phyloP scores from a whole-genome alignment of 257 asterid species.

The Linderniella brevidens region DNA sequence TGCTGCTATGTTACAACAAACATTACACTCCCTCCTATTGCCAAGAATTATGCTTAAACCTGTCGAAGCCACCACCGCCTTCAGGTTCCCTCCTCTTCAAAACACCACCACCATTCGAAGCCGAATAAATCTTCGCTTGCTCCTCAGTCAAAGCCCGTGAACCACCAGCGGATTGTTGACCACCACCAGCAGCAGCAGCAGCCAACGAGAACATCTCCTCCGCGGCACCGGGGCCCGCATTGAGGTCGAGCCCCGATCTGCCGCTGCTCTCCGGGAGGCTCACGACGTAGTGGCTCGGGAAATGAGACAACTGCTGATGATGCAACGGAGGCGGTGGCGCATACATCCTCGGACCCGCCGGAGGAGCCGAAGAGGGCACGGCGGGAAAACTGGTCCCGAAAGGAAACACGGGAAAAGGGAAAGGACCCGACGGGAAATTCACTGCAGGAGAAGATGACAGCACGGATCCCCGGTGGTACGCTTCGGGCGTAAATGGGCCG shows the following conservation, averaged over 20 bases:
- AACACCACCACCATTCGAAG: slow-evolving; percentile 33
- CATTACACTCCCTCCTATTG: too few relatives aligned
- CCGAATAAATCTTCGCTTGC: slow-evolving; percentile 36
- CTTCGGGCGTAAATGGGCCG: slow-evolving; percentile 43
- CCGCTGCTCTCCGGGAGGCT: slow-evolving; percentile 30
- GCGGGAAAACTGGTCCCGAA: slow-evolving; percentile 42
- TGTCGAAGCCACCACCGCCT: slow-evolving; percentile 55
- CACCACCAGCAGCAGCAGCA: too few relatives aligned
- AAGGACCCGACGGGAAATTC: slow-evolving; percentile 40
- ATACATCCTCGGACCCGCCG: slow-evolving; percentile 51
- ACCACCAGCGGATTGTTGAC: slow-evolving; percentile 43
- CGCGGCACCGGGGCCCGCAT: slow-evolving; percentile 58
- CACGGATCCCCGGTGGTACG: slow-evolving; percentile 66
- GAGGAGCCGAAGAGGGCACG: slow-evolving; percentile 38
- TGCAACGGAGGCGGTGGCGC: slow-evolving; percentile 31
- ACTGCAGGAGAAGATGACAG: slow-evolving; percentile 74
- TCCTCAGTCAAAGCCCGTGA: slow-evolving; percentile 54
- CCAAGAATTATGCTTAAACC: slow-evolving; percentile 51
- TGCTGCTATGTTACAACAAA: too few relatives aligned
- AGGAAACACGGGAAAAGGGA: slow-evolving; percentile 39
- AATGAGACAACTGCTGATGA: slow-evolving; percentile 48
- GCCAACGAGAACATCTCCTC: slow-evolving; percentile 48
- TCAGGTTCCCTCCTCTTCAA: slow-evolving; percentile 75
- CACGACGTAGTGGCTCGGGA: slow-evolving; percentile 55
- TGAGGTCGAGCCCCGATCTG: slow-evolving; percentile 51